Evolutionary conservation across 2,329 filamentous ascomycete genomes (phyloP), one percentile per base, ranked within the genome.

Genomic region (Akanthomyces muscarius): DNA sequence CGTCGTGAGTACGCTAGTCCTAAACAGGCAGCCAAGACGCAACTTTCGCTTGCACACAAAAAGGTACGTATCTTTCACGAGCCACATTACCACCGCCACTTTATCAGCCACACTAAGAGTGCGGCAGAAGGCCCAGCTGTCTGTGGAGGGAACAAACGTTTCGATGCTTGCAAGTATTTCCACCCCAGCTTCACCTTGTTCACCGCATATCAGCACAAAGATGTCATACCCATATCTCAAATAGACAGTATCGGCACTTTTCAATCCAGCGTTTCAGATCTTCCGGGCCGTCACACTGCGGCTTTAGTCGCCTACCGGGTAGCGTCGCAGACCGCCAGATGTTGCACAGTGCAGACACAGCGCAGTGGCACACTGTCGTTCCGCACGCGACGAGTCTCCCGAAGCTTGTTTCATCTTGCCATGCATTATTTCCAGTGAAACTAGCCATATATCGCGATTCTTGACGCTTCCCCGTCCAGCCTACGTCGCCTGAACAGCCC

Each of bases 21-120:
- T 1, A 44, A 69, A 65, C 1, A 14, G 69, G 74, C 66, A 76
- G 69, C 69, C 71, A 69, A 72, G 72, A 63, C 66, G 65, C 72
- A 74, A 58, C 30, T 50, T 65, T 38, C 53, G 55, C 25, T 53
- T n/a, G 45, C 56, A 5, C 16, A 18, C 30, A 11, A 50, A 21
- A n/a, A 2, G 36, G 56, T 33, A 55, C 55, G 50, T 56, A 28
- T 33, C 23, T 1, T 1, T 8, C 25, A 54, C 59, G 5, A 13
- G 52, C 44, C 60, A 50, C 36, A n/a, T 50, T 21, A 30, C 38
- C 16, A 10, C 18, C 42, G 23, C 51, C 52, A 50, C 25, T 16
- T 50, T 23, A 42, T 41, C 38, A 41, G 38, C 25, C 42, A 36
- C 44, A 41, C 5, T 10, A 30, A 36, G 8, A 36, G 33, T 36